phyloP scores from a whole-genome alignment of 208 protist genomes.

The Crithidia bombi region DNA sequence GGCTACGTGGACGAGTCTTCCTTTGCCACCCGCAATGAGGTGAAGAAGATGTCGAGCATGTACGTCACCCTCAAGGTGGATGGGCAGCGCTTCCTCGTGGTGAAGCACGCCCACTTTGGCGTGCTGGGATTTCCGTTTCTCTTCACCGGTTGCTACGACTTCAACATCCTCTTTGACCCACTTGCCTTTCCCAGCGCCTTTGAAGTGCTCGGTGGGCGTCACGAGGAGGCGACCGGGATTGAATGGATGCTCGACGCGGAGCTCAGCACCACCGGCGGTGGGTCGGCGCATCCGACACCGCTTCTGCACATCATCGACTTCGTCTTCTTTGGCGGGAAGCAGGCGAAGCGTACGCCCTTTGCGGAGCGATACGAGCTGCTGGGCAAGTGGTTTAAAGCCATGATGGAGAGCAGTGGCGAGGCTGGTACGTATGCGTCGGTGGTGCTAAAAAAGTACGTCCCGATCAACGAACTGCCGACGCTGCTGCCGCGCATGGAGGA shows the following conservation, averaged over 20 bases:
- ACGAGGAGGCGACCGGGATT: conserved; percentile 33
- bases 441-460: conserved; percentile 83
- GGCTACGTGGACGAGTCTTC: conserved; percentile 73
- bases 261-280: conserved; percentile 41
- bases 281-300: conserved; percentile 18
- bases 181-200: conserved; percentile 28
- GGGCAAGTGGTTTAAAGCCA: conserved; percentile 56
- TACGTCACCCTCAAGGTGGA: conserved; percentile 86
- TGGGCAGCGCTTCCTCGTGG: conserved; percentile 75
- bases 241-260: conserved; percentile 83
- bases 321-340: conserved; percentile 79
- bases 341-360: conserved; percentile 58
- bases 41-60: conserved; percentile 43
- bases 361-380: conserved; percentile 59
- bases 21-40: conserved; percentile 48
- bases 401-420: conserved; percentile 29
- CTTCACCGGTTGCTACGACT: conserved; percentile 76
- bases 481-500: conserved; percentile 63
- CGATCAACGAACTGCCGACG: conserved; percentile 62
- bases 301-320: conserved; percentile 81
- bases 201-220: conserved; percentile 13
- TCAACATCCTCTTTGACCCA: conserved; percentile 66
- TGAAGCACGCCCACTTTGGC: conserved; percentile 69
- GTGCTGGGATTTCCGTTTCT: conserved; percentile 75
- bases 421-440: conserved; percentile 9